Conservation (phyloP, 306 rosid genomes). For the Malus orientalis region DNA sequence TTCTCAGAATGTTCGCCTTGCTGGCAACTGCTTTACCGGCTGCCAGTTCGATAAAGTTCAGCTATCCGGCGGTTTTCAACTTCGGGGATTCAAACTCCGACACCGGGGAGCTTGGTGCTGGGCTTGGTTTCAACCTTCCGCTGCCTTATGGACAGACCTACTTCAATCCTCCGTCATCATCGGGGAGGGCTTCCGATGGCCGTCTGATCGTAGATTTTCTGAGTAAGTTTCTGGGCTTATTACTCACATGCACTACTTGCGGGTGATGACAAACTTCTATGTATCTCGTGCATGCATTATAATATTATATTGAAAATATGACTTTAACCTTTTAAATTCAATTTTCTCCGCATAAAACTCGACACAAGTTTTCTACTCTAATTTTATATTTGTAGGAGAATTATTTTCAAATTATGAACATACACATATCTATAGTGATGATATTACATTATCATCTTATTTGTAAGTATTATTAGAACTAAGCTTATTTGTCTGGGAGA, state of each 20-base stretch:
- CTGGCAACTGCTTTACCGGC: constrained; percentile 18
- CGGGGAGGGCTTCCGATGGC: constrained; percentile 58
- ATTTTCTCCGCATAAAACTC: no score
- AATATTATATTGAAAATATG: no score
- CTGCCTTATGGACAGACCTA: constrained; percentile 50
- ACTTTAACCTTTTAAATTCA: no score
- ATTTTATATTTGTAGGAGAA: no score
- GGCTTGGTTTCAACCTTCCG: constrained; percentile 36
- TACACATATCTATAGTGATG: no score
- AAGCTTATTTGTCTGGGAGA: no score
- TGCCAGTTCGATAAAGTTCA: constrained; percentile 29
- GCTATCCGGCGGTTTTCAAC: constrained; percentile 66
- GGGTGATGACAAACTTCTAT: neutral
- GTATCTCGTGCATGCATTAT: neutral
- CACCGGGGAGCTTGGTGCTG: constrained; percentile 62
- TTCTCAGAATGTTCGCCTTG: constrained; percentile 16
- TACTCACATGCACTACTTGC: neutral
- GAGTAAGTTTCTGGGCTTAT: constrained; percentile 20
- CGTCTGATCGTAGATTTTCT: constrained; percentile 64
- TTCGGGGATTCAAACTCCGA: constrained; percentile 90
- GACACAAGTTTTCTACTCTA: no score
- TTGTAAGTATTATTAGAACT: no score
- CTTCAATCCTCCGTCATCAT: constrained; percentile 37
- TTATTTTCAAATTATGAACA: no score
- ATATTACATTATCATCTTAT: no score